Conservation (phyloP, 2,329 filamentous ascomycete genomes). For the Hypoxylon sp. region DNA sequence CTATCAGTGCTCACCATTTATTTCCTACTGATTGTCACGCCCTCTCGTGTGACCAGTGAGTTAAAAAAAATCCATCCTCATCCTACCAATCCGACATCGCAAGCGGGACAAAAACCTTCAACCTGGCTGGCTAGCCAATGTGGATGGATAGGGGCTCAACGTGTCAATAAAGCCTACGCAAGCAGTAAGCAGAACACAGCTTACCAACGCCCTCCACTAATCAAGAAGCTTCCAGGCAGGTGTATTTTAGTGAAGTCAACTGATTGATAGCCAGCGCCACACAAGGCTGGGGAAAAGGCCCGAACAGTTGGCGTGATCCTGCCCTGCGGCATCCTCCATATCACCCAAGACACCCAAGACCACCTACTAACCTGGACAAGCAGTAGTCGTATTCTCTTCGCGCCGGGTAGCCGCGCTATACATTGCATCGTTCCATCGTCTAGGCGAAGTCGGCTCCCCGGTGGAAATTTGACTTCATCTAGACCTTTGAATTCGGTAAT, state of each 20-base stretch:
- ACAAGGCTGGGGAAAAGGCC: constrained; percentile 45
- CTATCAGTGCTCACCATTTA: constrained; percentile 41
- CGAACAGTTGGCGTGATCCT: constrained; percentile 28
- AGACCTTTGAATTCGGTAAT: constrained; percentile 31
- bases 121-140: constrained; percentile 43
- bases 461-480: constrained; percentile 36
- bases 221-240: constrained; percentile 7
- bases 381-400: constrained; percentile 24
- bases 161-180: constrained; percentile 42
- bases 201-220: constrained; percentile 32
- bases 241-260: constrained; percentile 24
- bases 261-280: constrained; percentile 37
- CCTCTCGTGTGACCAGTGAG: constrained; percentile 41
- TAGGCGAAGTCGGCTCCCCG: constrained; percentile 28
- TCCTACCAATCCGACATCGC: constrained; percentile 43
- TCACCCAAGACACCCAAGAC: constrained; percentile 18
- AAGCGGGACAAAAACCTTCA: constrained; percentile 27
- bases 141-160: constrained; percentile 38
- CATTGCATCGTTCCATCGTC: constrained; percentile 14
- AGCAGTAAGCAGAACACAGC: constrained; percentile 38
- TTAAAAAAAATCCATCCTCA: constrained; percentile 22
- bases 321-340: constrained; percentile 17
- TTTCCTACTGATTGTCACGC: constrained; percentile 39
- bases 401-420: constrained; percentile 32
- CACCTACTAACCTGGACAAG: constrained; percentile 23